phyloP scores from a whole-genome alignment of 2,329 filamentous ascomycete species.

The Fusarium sp. region DNA sequence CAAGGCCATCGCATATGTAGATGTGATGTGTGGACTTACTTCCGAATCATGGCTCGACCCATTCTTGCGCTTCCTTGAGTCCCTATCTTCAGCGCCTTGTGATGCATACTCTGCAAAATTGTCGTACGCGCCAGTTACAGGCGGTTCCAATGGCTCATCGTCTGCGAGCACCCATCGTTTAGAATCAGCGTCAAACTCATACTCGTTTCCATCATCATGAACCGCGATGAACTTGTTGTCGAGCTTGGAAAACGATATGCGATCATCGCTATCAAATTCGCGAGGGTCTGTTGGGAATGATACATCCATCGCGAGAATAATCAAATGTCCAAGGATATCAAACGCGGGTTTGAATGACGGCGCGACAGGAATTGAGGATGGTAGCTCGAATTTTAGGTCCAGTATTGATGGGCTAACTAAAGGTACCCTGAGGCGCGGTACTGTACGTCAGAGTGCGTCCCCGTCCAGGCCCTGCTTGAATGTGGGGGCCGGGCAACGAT shows the following conservation, averaged over 20 bases:
- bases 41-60: slow-evolving; percentile 57
- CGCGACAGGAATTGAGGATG: slow-evolving; percentile 10
- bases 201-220: slow-evolving; percentile 87
- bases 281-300: slow-evolving; percentile 72
- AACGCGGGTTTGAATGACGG: not conserved
- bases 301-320: slow-evolving; percentile 49
- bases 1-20: not conserved
- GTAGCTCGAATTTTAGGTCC: slow-evolving; percentile 11
- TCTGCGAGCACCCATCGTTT: slow-evolving; percentile 82
- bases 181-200: slow-evolving; percentile 80
- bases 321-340: not conserved
- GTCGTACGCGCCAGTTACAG: slow-evolving; percentile 58
- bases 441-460: slow-evolving; percentile 46
- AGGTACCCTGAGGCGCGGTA: slow-evolving; percentile 33
- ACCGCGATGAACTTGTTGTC: slow-evolving; percentile 88
- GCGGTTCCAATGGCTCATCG: slow-evolving; percentile 60
- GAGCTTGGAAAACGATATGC: slow-evolving; percentile 88
- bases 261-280: slow-evolving; percentile 82
- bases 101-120: slow-evolving; percentile 48
- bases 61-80: slow-evolving; percentile 61
- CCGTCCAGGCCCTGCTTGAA: slow-evolving; percentile 12
- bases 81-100: slow-evolving; percentile 46
- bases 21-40: slow-evolving; percentile 56
- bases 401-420: slow-evolving; percentile 24
- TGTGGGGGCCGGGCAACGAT: slow-evolving; percentile 15